Evolutionary conservation across 768 basidiomycete species (phyloP).

Genomic region (Cystobasidium ongulense): DNA sequence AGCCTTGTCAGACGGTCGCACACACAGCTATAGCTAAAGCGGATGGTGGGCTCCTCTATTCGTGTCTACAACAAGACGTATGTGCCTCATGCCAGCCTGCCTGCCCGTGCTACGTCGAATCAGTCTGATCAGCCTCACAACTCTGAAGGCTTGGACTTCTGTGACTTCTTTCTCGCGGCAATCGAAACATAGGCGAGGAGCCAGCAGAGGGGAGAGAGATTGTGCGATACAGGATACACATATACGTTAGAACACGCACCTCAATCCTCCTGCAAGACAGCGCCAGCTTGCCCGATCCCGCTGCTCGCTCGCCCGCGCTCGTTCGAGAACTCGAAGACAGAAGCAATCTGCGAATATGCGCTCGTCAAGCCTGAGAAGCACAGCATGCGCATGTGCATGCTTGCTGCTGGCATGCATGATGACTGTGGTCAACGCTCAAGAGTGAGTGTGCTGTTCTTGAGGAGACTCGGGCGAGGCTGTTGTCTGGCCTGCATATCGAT

Average conservation of each 20-base stretch:
- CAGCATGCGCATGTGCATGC: background rate
- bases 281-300: background rate
- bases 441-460: background rate
- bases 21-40: too few species aligned
- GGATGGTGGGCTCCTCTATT: too few species aligned
- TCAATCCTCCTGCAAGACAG: background rate
- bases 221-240: background rate
- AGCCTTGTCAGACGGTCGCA: too few species aligned
- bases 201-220: background rate
- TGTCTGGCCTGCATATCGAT: too few species aligned
- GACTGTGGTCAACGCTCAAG: background rate
- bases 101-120: too few species aligned
- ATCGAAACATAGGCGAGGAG: too few species aligned
- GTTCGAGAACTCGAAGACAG: too few species aligned
- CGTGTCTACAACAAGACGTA: too few species aligned
- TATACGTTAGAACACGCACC: background rate
- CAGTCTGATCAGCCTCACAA: too few species aligned
- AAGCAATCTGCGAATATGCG: background rate
- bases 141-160: background rate
- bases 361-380: background rate
- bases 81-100: too few species aligned
- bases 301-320: too few species aligned
- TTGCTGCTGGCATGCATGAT: background rate
- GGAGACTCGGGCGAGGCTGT: too few species aligned
- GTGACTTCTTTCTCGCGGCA: background rate